These are phyloP conservation scores for Gryganskiella cystojenkinii DNA, from an alignment of 192 early-diverging fungal species.

Conservation along the genomic window DNA sequence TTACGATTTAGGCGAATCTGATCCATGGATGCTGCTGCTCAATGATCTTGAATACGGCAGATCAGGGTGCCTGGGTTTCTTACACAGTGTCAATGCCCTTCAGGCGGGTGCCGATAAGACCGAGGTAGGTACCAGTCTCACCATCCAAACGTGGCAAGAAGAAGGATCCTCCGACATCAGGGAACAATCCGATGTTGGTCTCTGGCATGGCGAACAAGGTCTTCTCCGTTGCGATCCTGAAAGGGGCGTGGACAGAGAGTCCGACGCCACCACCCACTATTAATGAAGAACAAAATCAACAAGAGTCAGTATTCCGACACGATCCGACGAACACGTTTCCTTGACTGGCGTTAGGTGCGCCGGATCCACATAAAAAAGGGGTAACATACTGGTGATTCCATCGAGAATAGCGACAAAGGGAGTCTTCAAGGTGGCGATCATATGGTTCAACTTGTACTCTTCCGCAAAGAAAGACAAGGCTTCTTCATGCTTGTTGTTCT, in stretches of 20 bases:
- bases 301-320: neutral
- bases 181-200: constrained; percentile 95
- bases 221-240: constrained; percentile 96
- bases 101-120: constrained; percentile 84
- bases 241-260: constrained; percentile 93
- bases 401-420: constrained; percentile 91
- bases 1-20: neutral
- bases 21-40: constrained; percentile 1
- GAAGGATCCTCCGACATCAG: constrained; percentile 96
- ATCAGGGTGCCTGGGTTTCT: constrained; percentile 22
- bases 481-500: constrained; percentile 32
- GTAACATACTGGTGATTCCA: constrained; percentile 79
- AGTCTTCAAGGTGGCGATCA: constrained; percentile 87
- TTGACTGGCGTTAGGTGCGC: no score
- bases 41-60: no score
- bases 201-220: constrained; percentile 99
- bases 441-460: constrained; percentile 94
- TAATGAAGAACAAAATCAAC: constrained; percentile 6
- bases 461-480: constrained; percentile 88
- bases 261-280: constrained; percentile 98
- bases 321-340: no score
- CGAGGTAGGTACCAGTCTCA: constrained; percentile 92
- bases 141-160: constrained; percentile 96
- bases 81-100: constrained; percentile 88
- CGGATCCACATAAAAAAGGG: neutral